phyloP scores from a whole-genome alignment of 1,284 basidiomycete species.

The Golubevia pallescens region DNA sequence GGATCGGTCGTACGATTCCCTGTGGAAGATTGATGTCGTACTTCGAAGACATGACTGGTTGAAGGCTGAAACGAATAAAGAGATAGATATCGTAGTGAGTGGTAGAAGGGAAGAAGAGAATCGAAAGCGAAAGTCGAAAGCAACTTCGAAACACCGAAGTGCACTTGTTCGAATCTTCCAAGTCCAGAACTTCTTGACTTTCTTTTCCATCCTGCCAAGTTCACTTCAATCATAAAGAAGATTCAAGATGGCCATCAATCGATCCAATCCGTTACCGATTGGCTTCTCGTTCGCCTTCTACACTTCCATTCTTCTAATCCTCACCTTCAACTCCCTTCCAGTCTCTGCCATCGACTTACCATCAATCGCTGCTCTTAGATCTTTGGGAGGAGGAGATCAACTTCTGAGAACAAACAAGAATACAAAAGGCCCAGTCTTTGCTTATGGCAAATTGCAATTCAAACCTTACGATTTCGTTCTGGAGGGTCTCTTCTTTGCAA shows the following conservation, averaged over 20 bases:
- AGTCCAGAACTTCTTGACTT: no score
- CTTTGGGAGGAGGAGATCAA: neutral
- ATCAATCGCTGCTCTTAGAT: neutral
- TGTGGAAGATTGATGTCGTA: slow-evolving; percentile 25
- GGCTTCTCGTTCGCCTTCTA: neutral
- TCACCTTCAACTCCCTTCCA: neutral
- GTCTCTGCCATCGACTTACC: neutral
- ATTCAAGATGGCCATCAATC: neutral
- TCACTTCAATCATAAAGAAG: no score
- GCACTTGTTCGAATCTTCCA: no score
- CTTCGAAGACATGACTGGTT: slow-evolving; percentile 6
- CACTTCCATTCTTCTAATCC: neutral
- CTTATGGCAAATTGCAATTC: neutral
- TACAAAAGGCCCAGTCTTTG: neutral
- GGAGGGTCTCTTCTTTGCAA: slow-evolving; percentile 31
- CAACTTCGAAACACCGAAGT: no score
- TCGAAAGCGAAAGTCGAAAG: no score
- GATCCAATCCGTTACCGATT: neutral
- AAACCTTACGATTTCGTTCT: slow-evolving; percentile 23
- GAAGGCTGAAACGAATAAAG: no score
- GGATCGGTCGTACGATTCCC: slow-evolving; percentile 25
- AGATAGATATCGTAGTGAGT: no score
- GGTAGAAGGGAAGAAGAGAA: no score
- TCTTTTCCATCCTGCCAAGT: no score
- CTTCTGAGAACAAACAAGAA: neutral